Evolutionary conservation across 2,329 filamentous ascomycete species (phyloP).

Genomic region (Pezizomycotina sp.): DNA sequence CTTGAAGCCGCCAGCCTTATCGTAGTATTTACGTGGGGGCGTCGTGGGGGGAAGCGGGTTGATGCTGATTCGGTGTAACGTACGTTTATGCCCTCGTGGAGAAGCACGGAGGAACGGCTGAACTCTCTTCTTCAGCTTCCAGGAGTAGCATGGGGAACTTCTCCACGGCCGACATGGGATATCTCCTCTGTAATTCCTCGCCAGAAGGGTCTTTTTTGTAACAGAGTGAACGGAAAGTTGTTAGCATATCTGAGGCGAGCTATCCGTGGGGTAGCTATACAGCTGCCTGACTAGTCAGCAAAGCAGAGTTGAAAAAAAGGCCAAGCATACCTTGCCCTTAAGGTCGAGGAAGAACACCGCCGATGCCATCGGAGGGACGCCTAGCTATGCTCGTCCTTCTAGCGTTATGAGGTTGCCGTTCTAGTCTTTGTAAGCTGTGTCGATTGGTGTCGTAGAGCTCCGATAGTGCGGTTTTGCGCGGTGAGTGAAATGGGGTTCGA

Average conservation of each 20-base stretch:
- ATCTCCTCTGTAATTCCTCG: conserved; percentile 94
- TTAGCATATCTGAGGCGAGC: conserved; percentile 1
- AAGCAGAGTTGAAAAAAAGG: background rate
- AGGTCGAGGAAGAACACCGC: conserved; percentile 97
- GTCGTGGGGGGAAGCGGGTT: too few relatives aligned
- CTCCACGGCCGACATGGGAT: conserved; percentile 99
- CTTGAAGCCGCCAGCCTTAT: too few relatives aligned
- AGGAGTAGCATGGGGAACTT: conserved; percentile 91
- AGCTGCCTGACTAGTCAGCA: conserved; percentile 4
- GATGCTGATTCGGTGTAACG: conserved; percentile 31
- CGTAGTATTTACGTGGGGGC: too few relatives aligned
- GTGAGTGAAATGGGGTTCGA: too few relatives aligned
- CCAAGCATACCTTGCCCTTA: conserved; percentile 86
- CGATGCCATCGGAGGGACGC: too few relatives aligned
- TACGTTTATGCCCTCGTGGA: conserved; percentile 98
- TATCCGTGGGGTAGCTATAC: background rate
- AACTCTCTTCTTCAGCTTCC: conserved; percentile 98
- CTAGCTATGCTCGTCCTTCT: too few relatives aligned
- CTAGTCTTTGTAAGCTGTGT: too few relatives aligned
- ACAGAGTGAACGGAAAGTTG: background rate
- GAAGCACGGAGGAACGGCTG: conserved; percentile 92
- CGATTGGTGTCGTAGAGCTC: too few relatives aligned
- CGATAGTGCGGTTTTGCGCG: too few relatives aligned
- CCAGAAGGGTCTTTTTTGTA: conserved; percentile 64
- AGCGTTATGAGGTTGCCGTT: too few relatives aligned